Evolutionary conservation across 169 alveolate genomes (phyloP), one percentile per base, ranked within the genome.

Genomic region (Plasmodium knowlesi): DNA sequence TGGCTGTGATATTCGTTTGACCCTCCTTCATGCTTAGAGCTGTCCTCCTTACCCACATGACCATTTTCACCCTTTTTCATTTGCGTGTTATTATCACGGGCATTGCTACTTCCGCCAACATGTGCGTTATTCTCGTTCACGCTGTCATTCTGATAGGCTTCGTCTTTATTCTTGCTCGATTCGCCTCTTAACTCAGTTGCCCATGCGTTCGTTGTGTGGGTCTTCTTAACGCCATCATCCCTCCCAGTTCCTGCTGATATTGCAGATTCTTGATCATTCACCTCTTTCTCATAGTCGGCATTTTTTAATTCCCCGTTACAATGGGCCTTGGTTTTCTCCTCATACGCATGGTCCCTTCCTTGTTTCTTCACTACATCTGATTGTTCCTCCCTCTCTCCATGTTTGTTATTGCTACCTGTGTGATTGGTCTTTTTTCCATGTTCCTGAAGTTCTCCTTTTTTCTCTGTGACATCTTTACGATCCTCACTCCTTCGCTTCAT

Each of bases 401-500:
- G 61, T 14, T 50, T 50, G 8, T 1, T 50, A 14, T 22, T 50
- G 25, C 61, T 50, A 12, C 25, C 25, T 2, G 61, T 3, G 6
- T 16, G n/a, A 0, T 8, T 16, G 4, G 16, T 22, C 25, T 22
- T 14, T 50, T 50, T 50, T 3, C 0, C 9, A 1, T 50, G 61
- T 50, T 50, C 85, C 22, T 86, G 46, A 12, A 32, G 30, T 5
- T 2, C 43, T 4, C 74, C 39, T 28, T 41, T 61, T 25, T 88
- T 88, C 72, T 34, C 19, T 37, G 12, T 22, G 14, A 25, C 28
- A 1, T 43, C 19, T 81, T 81, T 81, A 5, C 37, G 34, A n/a
- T 46, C 73, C 50, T 81, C 70, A 43, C 61, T 81, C 30, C 46
- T 86, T 19, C 67, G 79, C 30, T 76, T 76, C 32, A 81, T n/a